These are phyloP conservation scores for Scedosporium apiospermum DNA, from an alignment of 2,329 filamentous ascomycete species.

Conservation along the genomic window DNA sequence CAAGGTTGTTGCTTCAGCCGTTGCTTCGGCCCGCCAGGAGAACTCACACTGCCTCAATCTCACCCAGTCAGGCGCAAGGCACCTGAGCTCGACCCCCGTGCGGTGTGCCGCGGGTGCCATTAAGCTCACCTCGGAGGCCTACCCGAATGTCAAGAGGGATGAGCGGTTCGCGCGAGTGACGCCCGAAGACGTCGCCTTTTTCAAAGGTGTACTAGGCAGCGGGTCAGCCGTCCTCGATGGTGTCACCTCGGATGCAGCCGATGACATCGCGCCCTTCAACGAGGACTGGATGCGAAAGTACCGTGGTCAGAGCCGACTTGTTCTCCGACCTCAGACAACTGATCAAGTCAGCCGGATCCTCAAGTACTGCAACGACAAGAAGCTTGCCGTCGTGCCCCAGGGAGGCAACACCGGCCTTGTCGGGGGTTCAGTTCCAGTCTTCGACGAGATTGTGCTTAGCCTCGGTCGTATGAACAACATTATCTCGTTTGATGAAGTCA, in stretches of 20 bases:
- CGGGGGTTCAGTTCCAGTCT: conserved; percentile 90
- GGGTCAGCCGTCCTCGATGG: conserved; percentile 79
- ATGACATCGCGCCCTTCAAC: conserved; percentile 88
- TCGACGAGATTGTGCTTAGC: conserved; percentile 95
- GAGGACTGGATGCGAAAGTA: conserved; percentile 99
- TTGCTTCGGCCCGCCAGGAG: neutral
- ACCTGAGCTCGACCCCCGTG: neutral
- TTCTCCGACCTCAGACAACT: conserved; percentile 75
- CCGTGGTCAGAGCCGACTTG: conserved; percentile 76
- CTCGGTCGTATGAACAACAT: conserved; percentile 86
- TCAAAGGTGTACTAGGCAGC: conserved; percentile 70
- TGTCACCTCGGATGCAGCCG: conserved; percentile 59
- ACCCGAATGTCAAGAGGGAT: conserved; percentile 75
- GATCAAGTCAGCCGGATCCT: conserved; percentile 86
- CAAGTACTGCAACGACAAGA: conserved; percentile 89
- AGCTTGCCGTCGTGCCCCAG: conserved; percentile 89
- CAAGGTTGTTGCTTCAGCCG: neutral
- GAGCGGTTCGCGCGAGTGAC: conserved; percentile 65
- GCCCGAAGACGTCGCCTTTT: conserved; percentile 69
- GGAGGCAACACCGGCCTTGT: conserved; percentile 96
- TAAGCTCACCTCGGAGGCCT: conserved; percentile 78
- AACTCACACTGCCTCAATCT: neutral
- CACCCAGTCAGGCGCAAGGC: neutral
- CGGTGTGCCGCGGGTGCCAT: conserved; percentile 14
- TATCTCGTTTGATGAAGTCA: conserved; percentile 84